Conservation (phyloP, 768 basidiomycete genomes). For the Chalciporus pseudorubinellus region DNA sequence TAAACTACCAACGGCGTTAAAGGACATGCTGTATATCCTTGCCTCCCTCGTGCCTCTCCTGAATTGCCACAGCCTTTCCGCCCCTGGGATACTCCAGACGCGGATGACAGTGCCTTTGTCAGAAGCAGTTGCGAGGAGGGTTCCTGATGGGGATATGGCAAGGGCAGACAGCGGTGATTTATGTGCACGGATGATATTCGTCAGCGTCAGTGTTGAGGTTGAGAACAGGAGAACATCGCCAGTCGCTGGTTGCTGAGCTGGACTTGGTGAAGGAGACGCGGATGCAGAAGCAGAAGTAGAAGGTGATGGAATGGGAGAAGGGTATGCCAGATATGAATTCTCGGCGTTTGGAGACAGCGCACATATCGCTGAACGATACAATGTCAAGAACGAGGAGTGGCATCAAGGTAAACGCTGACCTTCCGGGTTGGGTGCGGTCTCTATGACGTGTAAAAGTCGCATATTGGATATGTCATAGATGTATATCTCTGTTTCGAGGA, state of each 20-base stretch:
- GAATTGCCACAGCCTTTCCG: slow-evolving; percentile 95
- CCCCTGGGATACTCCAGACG: slow-evolving; percentile 87
- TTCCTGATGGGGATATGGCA: slow-evolving; percentile 81
- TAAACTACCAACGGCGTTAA: slow-evolving; percentile 81
- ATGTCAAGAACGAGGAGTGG: neutral
- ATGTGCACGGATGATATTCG: slow-evolving; percentile 97
- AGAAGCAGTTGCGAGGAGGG: slow-evolving; percentile 87
- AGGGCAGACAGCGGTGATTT: slow-evolving; percentile 89
- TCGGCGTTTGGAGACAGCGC: slow-evolving; percentile 93
- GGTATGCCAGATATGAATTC: slow-evolving; percentile 93
- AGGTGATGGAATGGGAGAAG: slow-evolving; percentile 88
- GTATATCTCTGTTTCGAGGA: slow-evolving; percentile 97
- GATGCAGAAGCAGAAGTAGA: slow-evolving; percentile 48
- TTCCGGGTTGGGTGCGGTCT: slow-evolving; percentile 93
- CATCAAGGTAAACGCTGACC: slow-evolving; percentile 45
- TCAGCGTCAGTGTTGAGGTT: slow-evolving; percentile 84
- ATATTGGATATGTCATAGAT: slow-evolving; percentile 99
- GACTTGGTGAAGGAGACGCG: slow-evolving; percentile 38
- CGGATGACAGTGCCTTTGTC: slow-evolving; percentile 97
- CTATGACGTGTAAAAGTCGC: slow-evolving; percentile 95
- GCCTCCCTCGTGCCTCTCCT: slow-evolving; percentile 85
- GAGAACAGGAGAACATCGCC: slow-evolving; percentile 96
- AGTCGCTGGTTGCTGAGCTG: slow-evolving; percentile 42
- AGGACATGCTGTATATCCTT: slow-evolving; percentile 79
- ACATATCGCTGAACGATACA: slow-evolving; percentile 70